Evolutionary conservation across 192 early-diverging fungal genomes (phyloP).

Genomic region (Coemansia guatemalensis): DNA sequence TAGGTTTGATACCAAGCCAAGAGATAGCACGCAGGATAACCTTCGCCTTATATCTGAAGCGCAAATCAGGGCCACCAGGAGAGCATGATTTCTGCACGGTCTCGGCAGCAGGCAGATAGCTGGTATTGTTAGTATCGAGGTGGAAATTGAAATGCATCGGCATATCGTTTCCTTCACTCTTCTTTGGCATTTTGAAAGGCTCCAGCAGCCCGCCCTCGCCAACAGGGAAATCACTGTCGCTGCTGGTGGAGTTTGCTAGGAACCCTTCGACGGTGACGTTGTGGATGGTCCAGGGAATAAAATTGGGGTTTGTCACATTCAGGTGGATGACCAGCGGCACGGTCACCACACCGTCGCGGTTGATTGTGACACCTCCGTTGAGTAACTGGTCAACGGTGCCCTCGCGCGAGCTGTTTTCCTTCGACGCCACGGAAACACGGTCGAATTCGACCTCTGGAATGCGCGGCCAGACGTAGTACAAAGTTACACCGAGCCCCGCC

Average conservation of each 20-base stretch:
- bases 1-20: constrained; percentile 56
- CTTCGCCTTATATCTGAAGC: constrained; percentile 52
- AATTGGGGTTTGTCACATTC: constrained; percentile 56
- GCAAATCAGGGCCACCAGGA: constrained; percentile 31
- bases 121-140: constrained; percentile 38
- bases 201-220: constrained; percentile 41
- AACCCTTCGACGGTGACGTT: constrained; percentile 54
- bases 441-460: constrained; percentile 44
- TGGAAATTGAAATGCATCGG: constrained; percentile 50
- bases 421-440: constrained; percentile 27
- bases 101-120: constrained; percentile 37
- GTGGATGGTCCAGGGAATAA: constrained; percentile 56
- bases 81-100: constrained; percentile 43
- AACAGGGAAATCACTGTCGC: constrained; percentile 46
- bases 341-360: constrained; percentile 49
- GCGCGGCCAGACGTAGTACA: constrained; percentile 55
- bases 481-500: constrained; percentile 45
- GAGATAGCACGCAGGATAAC: constrained; percentile 49
- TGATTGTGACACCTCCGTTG: constrained; percentile 23
- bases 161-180: constrained; percentile 37
- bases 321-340: constrained; percentile 55
- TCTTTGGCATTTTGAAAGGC: constrained; percentile 52
- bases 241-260: constrained; percentile 24
- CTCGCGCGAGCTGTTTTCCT: not conserved
- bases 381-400: constrained; percentile 25